A percentile compares a stretch with the other conserved stretches of the same genome.
Conservation (phyloP, 140 eudicot genomes). For the Bidens hawaiensis region DNA sequence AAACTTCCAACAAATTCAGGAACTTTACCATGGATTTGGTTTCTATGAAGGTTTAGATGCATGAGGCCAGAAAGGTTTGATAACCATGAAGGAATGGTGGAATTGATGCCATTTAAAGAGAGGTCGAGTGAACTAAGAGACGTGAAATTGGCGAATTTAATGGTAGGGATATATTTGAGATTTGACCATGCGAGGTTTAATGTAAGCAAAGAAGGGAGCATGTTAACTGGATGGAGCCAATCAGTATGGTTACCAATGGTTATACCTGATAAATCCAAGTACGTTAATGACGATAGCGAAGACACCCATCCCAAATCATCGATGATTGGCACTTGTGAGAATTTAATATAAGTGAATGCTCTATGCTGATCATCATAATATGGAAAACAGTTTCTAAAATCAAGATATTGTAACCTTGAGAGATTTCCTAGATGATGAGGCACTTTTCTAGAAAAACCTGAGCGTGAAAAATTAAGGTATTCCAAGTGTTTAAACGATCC, state of each 20-base stretch:
- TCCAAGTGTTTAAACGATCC: not conserved
- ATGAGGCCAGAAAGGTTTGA: slow-evolving; percentile 9
- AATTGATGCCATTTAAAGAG: not conserved
- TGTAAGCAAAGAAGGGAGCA: slow-evolving; percentile 11
- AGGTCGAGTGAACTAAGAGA: slow-evolving; percentile 1
- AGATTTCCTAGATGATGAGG: slow-evolving; percentile 20
- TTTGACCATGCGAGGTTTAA: not conserved
- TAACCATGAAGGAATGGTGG: slow-evolving; percentile 6
- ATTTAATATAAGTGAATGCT: not conserved
- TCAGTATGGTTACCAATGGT: not conserved
- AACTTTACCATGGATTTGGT: not conserved
- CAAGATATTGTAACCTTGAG: slow-evolving; percentile 9
- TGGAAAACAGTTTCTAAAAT: not conserved
- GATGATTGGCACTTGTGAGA: too few relatives aligned
- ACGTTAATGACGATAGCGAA: slow-evolving; percentile 3
- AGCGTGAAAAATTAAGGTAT: not conserved
- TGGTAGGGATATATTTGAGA: not conserved
- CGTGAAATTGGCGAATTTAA: too few relatives aligned
- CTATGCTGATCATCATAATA: not conserved
- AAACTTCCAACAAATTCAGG: not conserved
- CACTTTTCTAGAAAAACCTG: slow-evolving; percentile 1
- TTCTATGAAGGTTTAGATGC: not conserved
- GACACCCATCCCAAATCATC: slow-evolving; percentile 14
- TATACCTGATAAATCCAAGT: slow-evolving; percentile 8
- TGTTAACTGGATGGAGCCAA: slow-evolving; percentile 3